Percentiles rank a stretch among this genome's conserved stretches.
Evolutionary conservation across 2,329 filamentous ascomycete species (phyloP).

Genomic region (Eutypella sp.): DNA sequence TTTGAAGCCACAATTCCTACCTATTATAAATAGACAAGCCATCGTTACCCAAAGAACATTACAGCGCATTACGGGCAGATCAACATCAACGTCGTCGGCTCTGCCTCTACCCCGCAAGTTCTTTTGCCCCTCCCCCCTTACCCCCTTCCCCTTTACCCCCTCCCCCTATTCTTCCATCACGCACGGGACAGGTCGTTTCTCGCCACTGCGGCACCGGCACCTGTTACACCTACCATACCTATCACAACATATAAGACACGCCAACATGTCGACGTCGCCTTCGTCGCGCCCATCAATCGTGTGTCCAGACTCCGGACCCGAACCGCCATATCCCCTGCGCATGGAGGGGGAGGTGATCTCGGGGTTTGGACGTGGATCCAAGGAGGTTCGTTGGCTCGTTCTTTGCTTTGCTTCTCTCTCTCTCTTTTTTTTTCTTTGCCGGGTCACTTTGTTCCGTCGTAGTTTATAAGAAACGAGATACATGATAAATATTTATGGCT

Average conservation of each 20-base stretch:
- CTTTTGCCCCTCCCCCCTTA: no score
- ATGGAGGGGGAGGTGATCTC: constrained; percentile 85
- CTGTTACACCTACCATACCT: neutral
- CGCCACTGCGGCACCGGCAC: no score
- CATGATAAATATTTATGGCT: no score
- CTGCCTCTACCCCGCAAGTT: no score
- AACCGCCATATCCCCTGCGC: constrained; percentile 73
- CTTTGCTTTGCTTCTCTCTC: neutral
- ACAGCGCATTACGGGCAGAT: no score
- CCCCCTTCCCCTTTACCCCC: neutral
- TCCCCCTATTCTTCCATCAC: neutral
- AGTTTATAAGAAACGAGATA: no score
- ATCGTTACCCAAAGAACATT: no score
- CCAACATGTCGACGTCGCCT: neutral
- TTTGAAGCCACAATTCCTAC: no score
- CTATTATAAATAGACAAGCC: no score
- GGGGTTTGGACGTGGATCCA: constrained; percentile 90
- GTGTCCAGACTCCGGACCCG: constrained; percentile 68
- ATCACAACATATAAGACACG: neutral
- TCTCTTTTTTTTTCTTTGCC: neutral
- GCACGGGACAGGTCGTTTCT: no score
- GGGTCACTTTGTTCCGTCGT: no score
- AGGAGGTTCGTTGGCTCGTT: constrained; percentile 57
- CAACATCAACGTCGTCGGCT: no score
- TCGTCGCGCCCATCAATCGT: constrained; percentile 59